Evolutionary conservation across 495 filamentous ascomycete species (phyloP).

Genomic region (Aspergillus biplanus): DNA sequence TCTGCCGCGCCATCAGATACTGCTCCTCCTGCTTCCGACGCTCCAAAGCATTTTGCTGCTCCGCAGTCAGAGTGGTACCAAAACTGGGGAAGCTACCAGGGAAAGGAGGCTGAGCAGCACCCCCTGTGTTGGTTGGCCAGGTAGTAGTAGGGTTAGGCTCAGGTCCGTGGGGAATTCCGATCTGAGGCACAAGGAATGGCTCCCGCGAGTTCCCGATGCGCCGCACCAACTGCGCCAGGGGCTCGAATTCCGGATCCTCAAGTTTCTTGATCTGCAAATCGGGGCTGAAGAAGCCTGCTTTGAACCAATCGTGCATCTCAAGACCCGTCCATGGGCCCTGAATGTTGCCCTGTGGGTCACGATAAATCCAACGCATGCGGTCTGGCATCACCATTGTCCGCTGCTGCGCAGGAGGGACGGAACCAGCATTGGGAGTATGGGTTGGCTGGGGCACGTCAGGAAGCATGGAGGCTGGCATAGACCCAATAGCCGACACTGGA

Average conservation of each 20-base stretch:
- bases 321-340: constrained; percentile 95
- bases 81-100: constrained; percentile 94
- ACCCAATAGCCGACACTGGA: constrained; percentile 48
- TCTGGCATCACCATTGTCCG: constrained; percentile 99
- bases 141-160: constrained; percentile 46
- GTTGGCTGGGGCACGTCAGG: constrained; percentile 33
- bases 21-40: constrained; percentile 97
- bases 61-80: constrained; percentile 94
- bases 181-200: constrained; percentile 95
- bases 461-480: constrained; percentile 40
- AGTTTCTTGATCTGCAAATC: constrained; percentile 92
- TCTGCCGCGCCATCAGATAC: constrained; percentile 91
- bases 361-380: constrained; percentile 97
- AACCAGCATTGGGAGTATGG: constrained; percentile 45
- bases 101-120: constrained; percentile 89
- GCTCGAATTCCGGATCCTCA: constrained; percentile 93
- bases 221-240: constrained; percentile 90
- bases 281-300: constrained; percentile 94
- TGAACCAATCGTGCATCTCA: constrained; percentile 99
- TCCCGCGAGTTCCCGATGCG: constrained; percentile 97
- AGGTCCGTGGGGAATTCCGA: constrained; percentile 86
- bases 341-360: constrained; percentile 86
- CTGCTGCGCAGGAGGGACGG: constrained; percentile 72
- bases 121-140: constrained; percentile 45
- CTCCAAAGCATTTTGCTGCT: constrained; percentile 96